Evolutionary conservation across 371 early-diverging fungal genomes (phyloP).

Genomic region (Mortierella sp.): DNA sequence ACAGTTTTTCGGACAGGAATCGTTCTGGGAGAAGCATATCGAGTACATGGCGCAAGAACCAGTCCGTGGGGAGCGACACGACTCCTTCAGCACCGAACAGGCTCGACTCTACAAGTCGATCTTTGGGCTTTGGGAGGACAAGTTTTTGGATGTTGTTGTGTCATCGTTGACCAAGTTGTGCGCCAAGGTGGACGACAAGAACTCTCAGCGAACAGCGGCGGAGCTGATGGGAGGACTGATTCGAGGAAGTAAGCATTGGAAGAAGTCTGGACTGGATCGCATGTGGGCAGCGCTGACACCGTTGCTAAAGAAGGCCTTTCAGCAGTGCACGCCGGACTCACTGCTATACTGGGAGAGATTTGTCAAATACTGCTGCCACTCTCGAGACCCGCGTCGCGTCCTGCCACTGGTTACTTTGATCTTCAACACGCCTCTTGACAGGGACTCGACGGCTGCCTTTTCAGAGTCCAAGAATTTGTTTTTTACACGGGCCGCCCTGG

Average conservation of each 20-base stretch:
- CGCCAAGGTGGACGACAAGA: conserved; percentile 71
- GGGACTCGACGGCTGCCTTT: conserved; percentile 85
- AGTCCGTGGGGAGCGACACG: conserved; percentile 68
- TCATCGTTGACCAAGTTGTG: conserved; percentile 66
- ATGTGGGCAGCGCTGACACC: conserved; percentile 80
- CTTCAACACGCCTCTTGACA: conserved; percentile 78
- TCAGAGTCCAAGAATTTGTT: conserved; percentile 84
- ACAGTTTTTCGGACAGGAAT: conserved; percentile 60
- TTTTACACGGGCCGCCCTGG: conserved; percentile 70
- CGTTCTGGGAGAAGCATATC: conserved; percentile 71
- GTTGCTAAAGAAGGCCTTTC: conserved; percentile 65
- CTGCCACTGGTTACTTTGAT: conserved; percentile 78
- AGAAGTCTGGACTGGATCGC: conserved; percentile 45
- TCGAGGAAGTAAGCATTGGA: conserved; percentile 92
- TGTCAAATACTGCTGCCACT: conserved; percentile 64
- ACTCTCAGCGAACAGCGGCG: conserved; percentile 83
- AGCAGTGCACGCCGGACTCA: conserved; percentile 74
- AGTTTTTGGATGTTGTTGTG: conserved; percentile 66
- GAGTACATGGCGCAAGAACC: conserved; percentile 76
- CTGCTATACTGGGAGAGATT: conserved; percentile 83
- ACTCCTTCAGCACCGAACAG: conserved; percentile 68
- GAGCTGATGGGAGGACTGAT: conserved; percentile 86
- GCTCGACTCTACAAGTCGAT: conserved; percentile 76
- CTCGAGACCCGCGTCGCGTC: conserved; percentile 89
- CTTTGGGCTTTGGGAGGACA: conserved; percentile 76